phyloP scores from a whole-genome alignment of 257 asterid genomes.

The Scutellaria galericulata region DNA sequence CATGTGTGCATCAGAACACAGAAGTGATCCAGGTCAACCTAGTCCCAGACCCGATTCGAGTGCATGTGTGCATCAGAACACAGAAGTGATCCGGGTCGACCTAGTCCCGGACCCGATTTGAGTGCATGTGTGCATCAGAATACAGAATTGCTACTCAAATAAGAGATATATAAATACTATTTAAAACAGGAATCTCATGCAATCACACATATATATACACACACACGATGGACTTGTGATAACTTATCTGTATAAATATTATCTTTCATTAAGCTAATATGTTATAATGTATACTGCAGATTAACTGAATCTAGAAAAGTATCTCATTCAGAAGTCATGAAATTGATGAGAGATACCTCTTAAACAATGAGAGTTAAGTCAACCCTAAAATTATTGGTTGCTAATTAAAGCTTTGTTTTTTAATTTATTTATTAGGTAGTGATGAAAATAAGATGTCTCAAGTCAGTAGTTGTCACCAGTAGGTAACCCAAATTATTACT shows the following conservation, averaged over 20 bases:
- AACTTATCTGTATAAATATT: background rate
- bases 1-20: too few relatives aligned
- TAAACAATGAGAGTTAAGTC: constrained; percentile 3
- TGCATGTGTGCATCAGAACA: too few relatives aligned
- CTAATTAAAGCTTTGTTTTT: background rate
- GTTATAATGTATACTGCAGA: background rate
- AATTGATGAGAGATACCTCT: background rate
- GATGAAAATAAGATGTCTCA: background rate
- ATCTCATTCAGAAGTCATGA: background rate
- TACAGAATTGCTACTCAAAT: too few relatives aligned
- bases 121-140: too few relatives aligned
- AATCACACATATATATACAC: too few relatives aligned
- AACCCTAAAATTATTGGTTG: constrained; percentile 1
- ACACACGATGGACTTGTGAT: background rate
- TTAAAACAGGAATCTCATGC: too few relatives aligned
- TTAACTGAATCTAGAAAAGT: background rate
- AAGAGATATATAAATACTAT: too few relatives aligned
- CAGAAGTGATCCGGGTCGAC: too few relatives aligned
- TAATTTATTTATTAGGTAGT: background rate
- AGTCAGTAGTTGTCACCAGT: background rate
- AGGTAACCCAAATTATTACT: background rate
- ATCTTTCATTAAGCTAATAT: background rate
- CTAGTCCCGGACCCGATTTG: too few relatives aligned
- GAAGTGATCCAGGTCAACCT: too few relatives aligned
- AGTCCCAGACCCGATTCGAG: too few relatives aligned